phyloP scores from a whole-genome alignment of 352 stramenopile species.

The Phytopythium vexans region DNA sequence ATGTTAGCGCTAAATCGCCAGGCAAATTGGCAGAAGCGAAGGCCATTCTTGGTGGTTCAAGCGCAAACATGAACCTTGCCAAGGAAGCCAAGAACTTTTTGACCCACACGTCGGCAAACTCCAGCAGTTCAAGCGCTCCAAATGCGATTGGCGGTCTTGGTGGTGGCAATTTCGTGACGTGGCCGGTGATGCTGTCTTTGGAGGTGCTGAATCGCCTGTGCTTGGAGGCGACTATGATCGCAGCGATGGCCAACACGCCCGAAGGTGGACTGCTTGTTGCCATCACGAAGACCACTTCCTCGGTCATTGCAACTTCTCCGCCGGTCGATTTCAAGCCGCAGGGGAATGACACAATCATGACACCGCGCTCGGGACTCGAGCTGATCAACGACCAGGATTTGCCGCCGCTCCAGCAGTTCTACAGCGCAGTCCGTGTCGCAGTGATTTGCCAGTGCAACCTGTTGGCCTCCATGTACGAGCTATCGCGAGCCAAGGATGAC shows the following conservation, averaged over 20 bases:
- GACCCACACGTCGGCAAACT: conserved; percentile 26
- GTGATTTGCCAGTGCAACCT: conserved; percentile 75
- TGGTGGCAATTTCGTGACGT: conserved; percentile 76
- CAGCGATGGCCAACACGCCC: conserved; percentile 58
- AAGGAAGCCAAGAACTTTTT: conserved; percentile 73
- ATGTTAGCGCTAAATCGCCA: conserved; percentile 39
- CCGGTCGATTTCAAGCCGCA: conserved; percentile 62
- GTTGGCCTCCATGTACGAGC: conserved; percentile 67
- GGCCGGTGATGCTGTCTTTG: conserved; percentile 74
- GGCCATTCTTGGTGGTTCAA: conserved; percentile 13
- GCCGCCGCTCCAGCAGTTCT: conserved; percentile 74
- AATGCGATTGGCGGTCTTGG: conserved; percentile 14
- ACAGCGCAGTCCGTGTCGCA: conserved; percentile 72
- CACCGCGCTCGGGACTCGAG: conserved; percentile 66
- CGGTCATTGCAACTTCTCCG: conserved; percentile 78
- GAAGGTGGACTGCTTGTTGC: conserved; percentile 44
- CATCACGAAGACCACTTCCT: conserved; percentile 65
- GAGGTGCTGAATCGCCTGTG: conserved; percentile 81
- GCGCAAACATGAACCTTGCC: conserved; percentile 20
- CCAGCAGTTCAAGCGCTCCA: conserved; percentile 19
- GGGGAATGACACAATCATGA: conserved; percentile 28
- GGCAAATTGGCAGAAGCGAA: conserved; percentile 50
- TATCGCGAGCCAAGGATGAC: conserved; percentile 49
- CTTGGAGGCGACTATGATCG: conserved; percentile 62
- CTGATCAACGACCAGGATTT: conserved; percentile 82